Conservation (phyloP, 306 rosid species). For the Castanea sativa region DNA sequence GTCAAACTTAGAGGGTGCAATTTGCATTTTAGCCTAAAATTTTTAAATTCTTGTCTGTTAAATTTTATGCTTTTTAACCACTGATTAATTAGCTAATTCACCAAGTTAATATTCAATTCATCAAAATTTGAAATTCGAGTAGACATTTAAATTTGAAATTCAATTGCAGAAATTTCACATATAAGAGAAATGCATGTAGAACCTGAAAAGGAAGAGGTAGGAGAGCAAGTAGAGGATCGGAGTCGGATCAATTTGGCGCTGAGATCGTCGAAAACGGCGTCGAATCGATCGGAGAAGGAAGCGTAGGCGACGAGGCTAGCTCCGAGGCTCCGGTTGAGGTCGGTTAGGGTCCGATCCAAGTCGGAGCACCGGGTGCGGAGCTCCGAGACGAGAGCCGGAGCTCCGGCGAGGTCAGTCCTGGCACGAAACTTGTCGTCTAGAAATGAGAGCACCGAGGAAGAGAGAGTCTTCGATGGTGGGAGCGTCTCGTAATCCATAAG, state of each 20-base stretch:
- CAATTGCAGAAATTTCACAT: neutral
- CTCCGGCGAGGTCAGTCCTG: constrained; percentile 32
- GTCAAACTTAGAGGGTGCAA: no score
- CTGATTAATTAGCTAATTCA: no score
- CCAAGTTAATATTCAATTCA: no score
- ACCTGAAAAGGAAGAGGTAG: constrained; percentile 34
- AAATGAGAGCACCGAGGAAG: constrained; percentile 54
- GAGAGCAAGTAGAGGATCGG: constrained; percentile 45
- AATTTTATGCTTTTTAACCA: no score
- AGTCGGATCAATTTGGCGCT: constrained; percentile 41
- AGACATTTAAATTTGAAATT: neutral
- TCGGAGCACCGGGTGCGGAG: constrained; percentile 58
- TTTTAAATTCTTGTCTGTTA: no score
- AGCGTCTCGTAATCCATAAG: constrained; percentile 42
- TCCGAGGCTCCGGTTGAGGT: constrained; percentile 60
- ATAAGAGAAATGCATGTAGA: neutral
- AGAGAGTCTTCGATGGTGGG: constrained; percentile 52
- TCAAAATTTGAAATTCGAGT: no score
- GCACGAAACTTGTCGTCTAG: constrained; percentile 50
- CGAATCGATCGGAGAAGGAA: constrained; percentile 58
- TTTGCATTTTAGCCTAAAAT: no score
- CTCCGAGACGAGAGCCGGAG: constrained; percentile 53
- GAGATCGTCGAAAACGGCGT: constrained; percentile 37
- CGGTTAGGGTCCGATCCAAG: constrained; percentile 55
- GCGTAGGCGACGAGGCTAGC: constrained; percentile 51